Evolutionary conservation across 129 eudicot genomes (phyloP).

Genomic region (Gnaphalium uliginosum): DNA sequence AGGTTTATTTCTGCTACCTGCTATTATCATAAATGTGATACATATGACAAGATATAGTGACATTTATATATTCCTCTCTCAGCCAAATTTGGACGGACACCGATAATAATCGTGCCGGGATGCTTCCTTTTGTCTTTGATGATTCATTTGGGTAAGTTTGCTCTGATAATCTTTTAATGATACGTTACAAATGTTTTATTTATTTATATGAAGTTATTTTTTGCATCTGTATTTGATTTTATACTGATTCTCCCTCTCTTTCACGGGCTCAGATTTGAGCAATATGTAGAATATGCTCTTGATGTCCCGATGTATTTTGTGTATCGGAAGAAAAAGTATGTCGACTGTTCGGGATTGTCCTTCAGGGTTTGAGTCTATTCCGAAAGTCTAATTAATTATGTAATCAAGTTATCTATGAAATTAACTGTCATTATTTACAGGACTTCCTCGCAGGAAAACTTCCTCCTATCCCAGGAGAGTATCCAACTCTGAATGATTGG

Average conservation of each 20-base stretch:
- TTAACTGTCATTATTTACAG: constrained; percentile 38
- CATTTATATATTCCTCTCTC: constrained; percentile 13
- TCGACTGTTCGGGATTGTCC: constrained; percentile 87
- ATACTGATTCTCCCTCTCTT: constrained; percentile 6
- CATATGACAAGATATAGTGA: constrained; percentile 14
- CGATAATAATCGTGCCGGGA: constrained; percentile 89
- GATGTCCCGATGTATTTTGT: constrained; percentile 98
- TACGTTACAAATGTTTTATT: background rate
- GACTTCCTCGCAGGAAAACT: constrained; percentile 91
- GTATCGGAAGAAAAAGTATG: constrained; percentile 76
- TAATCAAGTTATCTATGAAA: background rate
- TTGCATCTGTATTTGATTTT: background rate
- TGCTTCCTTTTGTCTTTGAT: constrained; percentile 97
- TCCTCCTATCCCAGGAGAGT: constrained; percentile 84
- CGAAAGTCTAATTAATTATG: constrained; percentile 3
- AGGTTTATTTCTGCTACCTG: constrained; percentile 46
- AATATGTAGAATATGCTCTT: constrained; percentile 96
- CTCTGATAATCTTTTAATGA: background rate
- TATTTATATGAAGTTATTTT: background rate
- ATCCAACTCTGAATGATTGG: constrained; percentile 89
- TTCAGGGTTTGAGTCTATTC: constrained; percentile 68
- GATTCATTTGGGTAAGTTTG: constrained; percentile 83
- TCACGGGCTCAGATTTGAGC: constrained; percentile 76
- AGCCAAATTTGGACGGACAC: constrained; percentile 99
- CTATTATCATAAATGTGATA: background rate